Base-by-base conservation (phyloP, 169 alveolate species). In the Babesia divergens region DNA sequence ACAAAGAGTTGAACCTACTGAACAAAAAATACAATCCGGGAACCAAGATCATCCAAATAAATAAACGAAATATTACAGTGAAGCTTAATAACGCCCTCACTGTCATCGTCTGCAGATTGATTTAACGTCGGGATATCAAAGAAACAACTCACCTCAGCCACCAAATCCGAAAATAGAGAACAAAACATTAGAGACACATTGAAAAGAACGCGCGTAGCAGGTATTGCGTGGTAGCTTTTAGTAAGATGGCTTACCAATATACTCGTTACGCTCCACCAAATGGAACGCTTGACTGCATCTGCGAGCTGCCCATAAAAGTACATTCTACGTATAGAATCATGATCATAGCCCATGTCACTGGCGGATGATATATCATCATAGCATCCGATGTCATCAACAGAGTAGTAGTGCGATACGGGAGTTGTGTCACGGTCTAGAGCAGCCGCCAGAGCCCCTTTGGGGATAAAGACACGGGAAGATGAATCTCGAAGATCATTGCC, bases 201-300 rank as follows among this genome's bases (percentile, higher is more conserved):
- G 77, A 87, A 84, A 18, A 65, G 67, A 3, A 52, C 65, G 20
- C 91, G 66, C 4, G 85, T 49, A 14, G 49, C n/a, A 6, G 89
- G 60, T n/a, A 87, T 54, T 1, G 67, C 69, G 29, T 79, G 37
- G 54, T 69, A 26, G 24, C 24, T 38, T 34, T 56, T 43, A 11
- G 67, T 67, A 1, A 69, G 28, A 0, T 79, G 35, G 1, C 51
- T 42, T 18, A 85, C 20, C 52, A 84, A 24, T 5, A 81, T 66
- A 0, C 91, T 90, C 31, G 84, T 43, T 43, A 82, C 67, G 50
- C 83, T 70, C 93, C 93, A 87, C 91, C 93, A 87, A 24, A 84
- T 51, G 18, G 93, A 88, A 13, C 82, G 68, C 67, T 81, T 87
- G 69, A 71, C 38, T 40, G 80, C 91, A 40, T 83, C 86, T n/a